These are phyloP conservation scores for Yarrowia yakushimensis DNA, from an alignment of 805 yeast species.

Conservation along the genomic window DNA sequence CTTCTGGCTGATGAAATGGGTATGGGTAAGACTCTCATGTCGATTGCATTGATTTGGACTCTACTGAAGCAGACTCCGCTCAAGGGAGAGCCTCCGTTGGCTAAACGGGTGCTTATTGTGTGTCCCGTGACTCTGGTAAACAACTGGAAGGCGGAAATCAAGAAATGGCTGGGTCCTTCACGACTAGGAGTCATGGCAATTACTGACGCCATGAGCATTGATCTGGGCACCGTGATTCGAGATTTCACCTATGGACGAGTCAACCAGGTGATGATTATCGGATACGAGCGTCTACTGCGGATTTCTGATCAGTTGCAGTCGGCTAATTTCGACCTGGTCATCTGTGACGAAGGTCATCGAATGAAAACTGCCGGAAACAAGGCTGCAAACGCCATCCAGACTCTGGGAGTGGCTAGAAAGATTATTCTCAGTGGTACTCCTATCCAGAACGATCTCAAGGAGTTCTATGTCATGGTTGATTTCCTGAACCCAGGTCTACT, in stretches of 20 bases:
- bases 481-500: conserved; percentile 82
- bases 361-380: conserved; percentile 73
- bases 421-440: conserved; percentile 85
- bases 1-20: conserved; percentile 98
- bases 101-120: conserved; percentile 66
- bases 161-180: conserved; percentile 76
- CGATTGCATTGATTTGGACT: conserved; percentile 83
- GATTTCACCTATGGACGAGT: conserved; percentile 65
- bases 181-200: conserved; percentile 62
- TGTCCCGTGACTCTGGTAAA: conserved; percentile 87
- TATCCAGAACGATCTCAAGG: conserved; percentile 84
- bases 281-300: conserved; percentile 79
- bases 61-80: conserved; percentile 47
- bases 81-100: conserved; percentile 40
- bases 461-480: conserved; percentile 74
- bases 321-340: conserved; percentile 57
- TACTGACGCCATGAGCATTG: conserved; percentile 30
- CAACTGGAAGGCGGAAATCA: conserved; percentile 86
- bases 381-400: conserved; percentile 58
- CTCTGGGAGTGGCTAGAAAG: conserved; percentile 52
- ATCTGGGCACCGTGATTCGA: conserved; percentile 53
- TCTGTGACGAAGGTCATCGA: conserved; percentile 96
- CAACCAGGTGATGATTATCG: conserved; percentile 78
- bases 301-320: conserved; percentile 38
- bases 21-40: conserved; percentile 81